These are phyloP conservation scores for Bacterosira constricta DNA, from an alignment of 108 stramenopile species.

Conservation along the genomic window DNA sequence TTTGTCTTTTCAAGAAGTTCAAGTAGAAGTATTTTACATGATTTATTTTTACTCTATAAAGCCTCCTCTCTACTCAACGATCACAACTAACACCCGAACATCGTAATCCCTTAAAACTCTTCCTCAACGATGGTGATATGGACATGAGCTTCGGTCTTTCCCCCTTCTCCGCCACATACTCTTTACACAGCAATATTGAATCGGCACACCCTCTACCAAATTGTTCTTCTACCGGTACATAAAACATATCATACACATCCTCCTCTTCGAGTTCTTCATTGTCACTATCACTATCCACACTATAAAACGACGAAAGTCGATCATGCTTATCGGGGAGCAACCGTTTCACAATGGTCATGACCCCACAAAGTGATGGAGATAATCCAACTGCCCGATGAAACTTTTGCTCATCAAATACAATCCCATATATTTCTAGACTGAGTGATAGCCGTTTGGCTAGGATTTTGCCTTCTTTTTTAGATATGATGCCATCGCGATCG, in stretches of 20 bases:
- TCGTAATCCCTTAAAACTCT: neutral
- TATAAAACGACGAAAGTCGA: conserved; percentile 12
- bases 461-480: conserved; percentile 11
- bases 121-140: neutral
- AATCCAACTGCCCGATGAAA: conserved; percentile 31
- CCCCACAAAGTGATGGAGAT: conserved; percentile 19
- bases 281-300: conserved; percentile 17
- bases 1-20: too few relatives aligned
- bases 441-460: conserved; percentile 8
- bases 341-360: conserved; percentile 27
- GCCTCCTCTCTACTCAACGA: too few relatives aligned
- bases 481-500: conserved; percentile 24
- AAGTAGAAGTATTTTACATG: too few relatives aligned
- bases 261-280: too few relatives aligned
- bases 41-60: too few relatives aligned
- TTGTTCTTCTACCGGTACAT: neutral
- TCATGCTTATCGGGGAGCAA: conserved; percentile 28
- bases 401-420: conserved; percentile 30
- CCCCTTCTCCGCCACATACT: neutral
- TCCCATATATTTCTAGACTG: conserved; percentile 24
- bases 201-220: neutral
- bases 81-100: neutral
- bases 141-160: neutral
- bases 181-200: neutral
- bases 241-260: conserved; percentile 11